These are phyloP conservation scores for Mrakia frigida DNA, from an alignment of 768 basidiomycete genomes.

Conservation along the genomic window DNA sequence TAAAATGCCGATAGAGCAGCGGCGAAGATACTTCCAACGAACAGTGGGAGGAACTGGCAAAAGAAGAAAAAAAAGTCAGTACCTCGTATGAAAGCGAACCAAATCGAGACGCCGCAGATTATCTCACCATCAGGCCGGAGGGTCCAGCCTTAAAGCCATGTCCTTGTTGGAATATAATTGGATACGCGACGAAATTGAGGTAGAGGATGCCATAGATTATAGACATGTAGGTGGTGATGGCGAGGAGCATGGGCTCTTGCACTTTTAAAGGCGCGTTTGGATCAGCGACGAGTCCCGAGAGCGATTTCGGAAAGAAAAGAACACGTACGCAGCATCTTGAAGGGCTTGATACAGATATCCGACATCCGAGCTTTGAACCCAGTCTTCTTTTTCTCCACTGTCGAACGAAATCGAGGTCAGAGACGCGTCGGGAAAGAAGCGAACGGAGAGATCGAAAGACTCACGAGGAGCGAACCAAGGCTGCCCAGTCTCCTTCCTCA, in stretches of 20 bases:
- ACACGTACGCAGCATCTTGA: conserved; percentile 38
- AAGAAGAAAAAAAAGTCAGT: background rate
- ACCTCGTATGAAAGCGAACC: background rate
- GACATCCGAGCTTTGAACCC: conserved; percentile 37
- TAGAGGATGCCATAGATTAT: conserved; percentile 37
- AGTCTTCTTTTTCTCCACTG: conserved; percentile 23
- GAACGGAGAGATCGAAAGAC: background rate
- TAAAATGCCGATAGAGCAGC: conserved; percentile 40
- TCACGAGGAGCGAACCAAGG: conserved; percentile 44
- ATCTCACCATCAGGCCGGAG: conserved; percentile 40
- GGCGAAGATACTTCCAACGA: conserved; percentile 41
- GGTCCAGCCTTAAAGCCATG: conserved; percentile 43
- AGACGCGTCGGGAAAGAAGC: background rate
- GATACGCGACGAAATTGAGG: conserved; percentile 44
- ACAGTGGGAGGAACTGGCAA: conserved; percentile 42
- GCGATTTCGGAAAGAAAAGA: too few relatives aligned
- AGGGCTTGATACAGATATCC: conserved; percentile 42
- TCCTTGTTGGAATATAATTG: conserved; percentile 40
- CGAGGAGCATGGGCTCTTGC: conserved; percentile 43
- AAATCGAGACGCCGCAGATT: background rate
- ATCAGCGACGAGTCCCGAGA: too few relatives aligned
- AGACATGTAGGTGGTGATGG: conserved; percentile 46
- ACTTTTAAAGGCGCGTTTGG: background rate
- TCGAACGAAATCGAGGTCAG: background rate
- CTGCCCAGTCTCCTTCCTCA: conserved; percentile 43